phyloP scores from a whole-genome alignment of 352 stramenopile species.

The Phytophthora ohioensis region DNA sequence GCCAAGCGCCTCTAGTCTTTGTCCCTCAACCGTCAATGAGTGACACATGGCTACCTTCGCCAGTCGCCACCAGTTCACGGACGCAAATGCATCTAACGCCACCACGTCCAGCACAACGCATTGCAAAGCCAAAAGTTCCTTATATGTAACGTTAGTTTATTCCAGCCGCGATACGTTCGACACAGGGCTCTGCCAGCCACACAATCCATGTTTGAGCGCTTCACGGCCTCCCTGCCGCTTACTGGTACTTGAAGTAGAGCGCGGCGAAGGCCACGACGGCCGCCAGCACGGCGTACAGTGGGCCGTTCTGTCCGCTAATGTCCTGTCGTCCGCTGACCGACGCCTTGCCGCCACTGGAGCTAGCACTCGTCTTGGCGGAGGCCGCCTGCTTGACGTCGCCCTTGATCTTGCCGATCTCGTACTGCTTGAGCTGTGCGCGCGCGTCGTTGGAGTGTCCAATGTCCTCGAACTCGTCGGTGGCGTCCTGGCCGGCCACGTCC shows the following conservation, averaged over 20 bases:
- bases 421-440: constrained; percentile 92
- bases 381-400: constrained; percentile 66
- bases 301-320: constrained; percentile 65
- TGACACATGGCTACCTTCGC: constrained; percentile 14
- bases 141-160: constrained; percentile 53
- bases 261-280: constrained; percentile 55
- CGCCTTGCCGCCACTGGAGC: constrained; percentile 24
- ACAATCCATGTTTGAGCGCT: constrained; percentile 16
- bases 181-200: constrained; percentile 20
- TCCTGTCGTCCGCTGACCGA: constrained; percentile 61
- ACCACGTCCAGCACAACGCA: not conserved
- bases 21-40: not conserved
- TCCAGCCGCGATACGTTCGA: constrained; percentile 14
- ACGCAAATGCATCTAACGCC: too few relatives aligned
- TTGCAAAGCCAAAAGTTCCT: constrained; percentile 38
- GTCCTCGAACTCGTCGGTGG: constrained; percentile 95
- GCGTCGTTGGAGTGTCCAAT: constrained; percentile 98
- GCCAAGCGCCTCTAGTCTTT: not conserved
- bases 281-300: constrained; percentile 62
- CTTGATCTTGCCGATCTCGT: constrained; percentile 93
- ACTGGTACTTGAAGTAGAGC: constrained; percentile 74
- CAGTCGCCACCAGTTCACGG: constrained; percentile 2
- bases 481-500: constrained; percentile 94
- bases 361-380: constrained; percentile 14
- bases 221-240: constrained; percentile 5